A percentile compares a stretch with the other conserved stretches of the same genome.
phyloP scores from a whole-genome alignment of 73 alveolate species.

The Stentor coeruleus region DNA sequence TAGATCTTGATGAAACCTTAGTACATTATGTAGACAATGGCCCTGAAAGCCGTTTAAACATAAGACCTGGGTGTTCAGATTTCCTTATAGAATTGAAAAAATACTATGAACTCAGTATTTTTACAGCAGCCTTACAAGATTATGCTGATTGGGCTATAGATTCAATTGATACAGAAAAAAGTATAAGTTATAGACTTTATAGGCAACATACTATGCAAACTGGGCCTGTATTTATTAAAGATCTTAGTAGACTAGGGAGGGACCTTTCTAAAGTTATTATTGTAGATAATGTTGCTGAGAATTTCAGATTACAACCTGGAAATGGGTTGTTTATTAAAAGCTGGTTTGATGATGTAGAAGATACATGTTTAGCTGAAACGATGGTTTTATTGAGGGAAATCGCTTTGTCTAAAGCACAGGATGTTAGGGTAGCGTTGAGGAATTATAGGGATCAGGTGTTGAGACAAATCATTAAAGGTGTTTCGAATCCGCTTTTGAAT shows the following conservation, averaged over 20 bases:
- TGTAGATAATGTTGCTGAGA: conserved; percentile 80
- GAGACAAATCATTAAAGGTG: conserved; percentile 37
- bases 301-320: conserved; percentile 74
- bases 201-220: conserved; percentile 74
- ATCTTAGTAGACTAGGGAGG: conserved; percentile 71
- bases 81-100: conserved; percentile 59
- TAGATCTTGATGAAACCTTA: conserved; percentile 88
- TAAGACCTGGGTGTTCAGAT: conserved; percentile 62
- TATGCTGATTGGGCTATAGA: conserved; percentile 96
- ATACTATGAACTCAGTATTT: conserved; percentile 65
- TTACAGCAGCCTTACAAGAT: conserved; percentile 78
- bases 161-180: conserved; percentile 64
- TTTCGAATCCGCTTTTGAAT: conserved; percentile 19
- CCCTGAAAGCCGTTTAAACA: conserved; percentile 56
- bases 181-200: conserved; percentile 75
- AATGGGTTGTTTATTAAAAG: conserved; percentile 87
- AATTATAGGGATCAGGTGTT: conserved; percentile 44
- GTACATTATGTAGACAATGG: conserved; percentile 73
- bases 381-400: conserved; percentile 48
- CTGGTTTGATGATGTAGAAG: conserved; percentile 87
- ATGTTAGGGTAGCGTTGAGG: conserved; percentile 45
- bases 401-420: conserved; percentile 30
- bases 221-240: conserved; percentile 79
- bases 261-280: conserved; percentile 69
- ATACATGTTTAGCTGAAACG: conserved; percentile 53